Base-by-base conservation (phyloP, 345 rosid species). In the Chamaenerion angustifolium region DNA sequence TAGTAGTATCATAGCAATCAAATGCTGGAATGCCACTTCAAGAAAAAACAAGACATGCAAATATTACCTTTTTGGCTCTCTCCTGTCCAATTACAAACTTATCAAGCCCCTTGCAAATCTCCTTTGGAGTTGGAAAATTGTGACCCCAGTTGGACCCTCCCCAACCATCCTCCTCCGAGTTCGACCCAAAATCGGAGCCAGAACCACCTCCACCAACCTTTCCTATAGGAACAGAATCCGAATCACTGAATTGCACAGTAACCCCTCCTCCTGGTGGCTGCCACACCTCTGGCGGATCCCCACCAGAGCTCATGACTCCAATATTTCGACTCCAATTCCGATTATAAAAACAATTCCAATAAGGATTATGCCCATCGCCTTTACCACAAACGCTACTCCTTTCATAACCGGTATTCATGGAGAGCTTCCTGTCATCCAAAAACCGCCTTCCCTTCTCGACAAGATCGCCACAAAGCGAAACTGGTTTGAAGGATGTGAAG, bases 281-380 rank as follows among this genome's bases (percentile, higher is more conserved):
- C 99, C 97, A 88, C 10, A 88, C 82, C 86, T 88, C 97, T 4
- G 99, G 99, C 11, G 99, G 96, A 46, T 88, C 95, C 45, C 99
- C 99, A 60, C 66, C 61, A 0, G 83, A 76, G 65, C 76, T 70
- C 61, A 59, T 12, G 19, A 56, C 61, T 52, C 66, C 50, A 64
- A 60, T 46, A 56, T 49, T 71, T 61, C 60, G 62, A 2, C 55
- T 58, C 67, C 62, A 59, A 42, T 61, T 50, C 47, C 63, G 16
- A 50, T 59, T 57, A 54, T 64, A 70, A 16, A 56, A 58, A 19
- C 27, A 7, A 48, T 42, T 56, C 47, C 54, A 35, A 19, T 45
- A 25, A 49, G 40, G 41, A 49, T 49, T 41, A 49, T 42, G 11
- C 11, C 45, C 51, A 50, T 41, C 15, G 43, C 21, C 51, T 44